Base-by-base conservation (phyloP, 106 monocot species). In the Acorus gramineus region DNA sequence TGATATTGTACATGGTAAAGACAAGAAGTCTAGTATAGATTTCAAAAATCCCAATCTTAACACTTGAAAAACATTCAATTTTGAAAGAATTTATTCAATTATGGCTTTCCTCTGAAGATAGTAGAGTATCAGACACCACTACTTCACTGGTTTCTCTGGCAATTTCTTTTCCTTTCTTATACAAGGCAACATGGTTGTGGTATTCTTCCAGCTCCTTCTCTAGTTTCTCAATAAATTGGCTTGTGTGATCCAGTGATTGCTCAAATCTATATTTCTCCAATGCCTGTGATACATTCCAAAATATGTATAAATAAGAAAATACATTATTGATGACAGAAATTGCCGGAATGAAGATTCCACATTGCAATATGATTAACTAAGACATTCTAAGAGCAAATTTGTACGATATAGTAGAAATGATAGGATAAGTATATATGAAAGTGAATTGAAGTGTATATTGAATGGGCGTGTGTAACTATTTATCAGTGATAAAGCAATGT, bases 231-330 rank as follows among this genome's bases (percentile, higher is more conserved):
- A 93, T 82, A 57, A 73, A 82, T 9, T 69, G 85, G 67, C 93
- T 67, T 11, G 93, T 93, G 68, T 93, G 87, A 54, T 93, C 93
- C 60, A 93, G 85, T 49, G 93, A 93, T 73, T 93, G 87, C 78
- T 82, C 80, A 72, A 75, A 93, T 56, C 67, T 82, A 66, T 87
- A 93, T 73, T 93, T 93, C 54, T 93, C 93, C 56, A 93, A 57
- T 56, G 93, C 87, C 93, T 92, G 71, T 46, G 62, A 68, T 14
- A 73, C 28, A 28, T 28, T 28, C 28, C 28, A 28, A 28, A 28
- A 28, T 28, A 28, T 28, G 1, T 28, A 28, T 28, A 28, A 28
- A 28, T 28, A 28, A 28, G 28, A 28, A 28, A 28, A 28, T 28
- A 0, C 28, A 28, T 28, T 28, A 28, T 28, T 28, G 28, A 28